Evolutionary conservation across 202 grass and related monocot genomes (phyloP), one percentile per base, ranked within the genome.

Genomic region (Elaeis oleifera): DNA sequence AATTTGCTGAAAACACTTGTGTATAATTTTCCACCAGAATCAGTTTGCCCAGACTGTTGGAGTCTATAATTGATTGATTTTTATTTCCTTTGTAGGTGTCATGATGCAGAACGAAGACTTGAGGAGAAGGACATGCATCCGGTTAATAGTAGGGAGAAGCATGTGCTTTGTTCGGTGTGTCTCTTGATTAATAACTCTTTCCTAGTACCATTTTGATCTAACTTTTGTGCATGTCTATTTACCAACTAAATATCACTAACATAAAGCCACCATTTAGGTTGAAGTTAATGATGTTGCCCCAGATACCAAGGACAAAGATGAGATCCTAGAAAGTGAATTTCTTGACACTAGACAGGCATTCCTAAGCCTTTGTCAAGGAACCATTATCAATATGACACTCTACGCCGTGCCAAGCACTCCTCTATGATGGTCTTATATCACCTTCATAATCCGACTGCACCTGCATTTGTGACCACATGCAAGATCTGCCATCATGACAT

Each of bases 401-500:
- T 99, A 72, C 95, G 89, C 32, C 85, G 85, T 18, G 95, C 95
- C 52, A 99, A 99, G 75, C 95, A 99, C 74, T 99, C 95, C 0
- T 99, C 95, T 70, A 99, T 99, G 83, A 99, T 99, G 95, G 89
- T 99, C 56, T 70, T 99, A 62, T 99, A 99, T 71, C 95, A 99
- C 76, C 83, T 99, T 32, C 95, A 99, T 75, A 99, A 99, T 80
- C 95, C 95, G 50, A 99, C 89, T 53, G 95, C 95, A 50, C 95
- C 95, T 5, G 89, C 85, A 6, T 95, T 87, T 73, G 95, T 99
- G 18, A 95, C 89, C 63, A 83, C 95, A 19, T 99, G 95, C 73
- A 90, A 87, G 59, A 78, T 74, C 53, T 99, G 95, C 73, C 31
- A 65, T 71, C 95, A 85, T 83, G 95, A 99, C 62, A 99, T 90